Base-by-base conservation (phyloP, 2,329 filamentous ascomycete species). In the Monosporascus sp. region DNA sequence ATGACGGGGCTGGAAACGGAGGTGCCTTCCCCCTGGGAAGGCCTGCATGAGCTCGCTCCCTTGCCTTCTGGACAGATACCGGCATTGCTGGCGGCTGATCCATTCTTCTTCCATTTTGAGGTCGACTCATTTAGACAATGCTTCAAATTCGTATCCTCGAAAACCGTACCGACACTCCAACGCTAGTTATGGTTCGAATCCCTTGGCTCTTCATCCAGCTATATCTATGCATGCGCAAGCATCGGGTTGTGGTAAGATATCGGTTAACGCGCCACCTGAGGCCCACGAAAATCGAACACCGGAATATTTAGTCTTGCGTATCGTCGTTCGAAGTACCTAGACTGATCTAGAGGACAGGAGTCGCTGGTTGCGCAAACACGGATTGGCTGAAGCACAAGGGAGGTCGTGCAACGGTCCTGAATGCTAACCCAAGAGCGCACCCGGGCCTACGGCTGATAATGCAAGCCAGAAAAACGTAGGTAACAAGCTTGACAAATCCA, bases 21-120 rank as follows among this genome's bases (percentile, higher is more conserved):
- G 59, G 61, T 54, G 55, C 62, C 59, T 44, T 63, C 60, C 50
- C 67, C 31, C 68, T 66, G 27, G 67, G 64, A 39, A 65, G 53
- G 37, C 74, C 76, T 55, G 72, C 74, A 62, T 75, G 72, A 53
- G 75, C 76, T 58, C 73, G 74, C 66, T 83, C 80, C 67, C 81
- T 77, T 39, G 79, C 80, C 65, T 74, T 76, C 67, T 68, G 77
- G 61, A 81, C 75, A 55, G 80, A 81, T 63, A 77, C 77, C 61
- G 68, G 73, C 68, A 62, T 59, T 51, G 64, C 64, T 57, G 70
- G 62, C 62, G 70, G 64, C 68, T 70, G 71, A 58, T 81, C 79
- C 77, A 77, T 77, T 59, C 70, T 70, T 67, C 69, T 74, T 70
- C 74, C 80, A 81, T 82, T 69, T 74, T 81, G 75, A 63, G 66